Base-by-base conservation (phyloP, 2,329 filamentous ascomycete genomes). In the Ramularia endophylla region DNA sequence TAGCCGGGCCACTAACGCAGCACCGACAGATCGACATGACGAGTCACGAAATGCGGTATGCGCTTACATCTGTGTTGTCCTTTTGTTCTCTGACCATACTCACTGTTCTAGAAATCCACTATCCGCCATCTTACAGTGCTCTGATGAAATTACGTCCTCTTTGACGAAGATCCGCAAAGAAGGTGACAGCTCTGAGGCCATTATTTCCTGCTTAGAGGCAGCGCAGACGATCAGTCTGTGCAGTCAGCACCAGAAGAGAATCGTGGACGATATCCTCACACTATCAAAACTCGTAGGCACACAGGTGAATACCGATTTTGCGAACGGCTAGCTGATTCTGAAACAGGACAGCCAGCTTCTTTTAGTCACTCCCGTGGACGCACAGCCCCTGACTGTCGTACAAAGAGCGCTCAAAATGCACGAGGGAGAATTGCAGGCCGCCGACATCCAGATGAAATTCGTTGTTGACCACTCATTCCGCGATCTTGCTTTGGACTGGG, bases 181-280 rank as follows among this genome's bases (percentile, higher is more conserved):
- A 6, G 68, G 74, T 16, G 61, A 61, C 3, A 36, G 44, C 2
- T 44, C 38, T 3, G 64, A 69, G 16, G 63, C 81, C 16, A 58
- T 85, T 3, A 66, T 69, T 6, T 77, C 73, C 52, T 81, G 80
- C 44, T 75, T 85, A 34, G 83, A 88, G 50, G 83, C 83, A 12
- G 81, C 83, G 2, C 81, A 88, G 56, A 89, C 83, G 0, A 89
- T 92, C 47, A 76, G 81, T 18, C 74, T 85, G 8, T 90, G 85
- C 52, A 81, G 85, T 1, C 80, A 86, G 53, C 85, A 90, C 61
- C 85, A 90, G 58, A 88, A 88, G 62, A 70, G 80, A 7, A 85
- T 87, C 32, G 80, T 86, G n/a, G 81, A 86, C 54, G 82, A 86
- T 55, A 81, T 86, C 18, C 65, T 87, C 28, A 85, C 80, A 8